Percentiles rank a stretch among this genome's conserved stretches.
phyloP scores from a whole-genome alignment of 2,329 filamentous ascomycete species.

The Amylocarpus encephaloides region DNA sequence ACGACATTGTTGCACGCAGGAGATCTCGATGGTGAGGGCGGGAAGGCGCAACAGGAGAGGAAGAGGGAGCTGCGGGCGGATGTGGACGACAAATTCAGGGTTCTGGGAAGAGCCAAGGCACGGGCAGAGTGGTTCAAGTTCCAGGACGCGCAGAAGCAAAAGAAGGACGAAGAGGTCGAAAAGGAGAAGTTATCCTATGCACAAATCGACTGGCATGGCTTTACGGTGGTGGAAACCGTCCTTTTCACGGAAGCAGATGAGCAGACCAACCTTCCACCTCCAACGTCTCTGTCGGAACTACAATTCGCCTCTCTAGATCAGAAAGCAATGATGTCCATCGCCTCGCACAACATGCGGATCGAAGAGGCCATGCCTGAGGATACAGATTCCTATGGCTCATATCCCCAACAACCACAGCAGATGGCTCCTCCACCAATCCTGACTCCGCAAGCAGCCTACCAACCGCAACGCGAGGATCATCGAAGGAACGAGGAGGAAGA shows the following conservation, averaged over 20 bases:
- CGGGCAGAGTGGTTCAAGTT: constrained; percentile 82
- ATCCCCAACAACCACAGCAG: constrained; percentile 33
- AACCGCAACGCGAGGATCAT: constrained; percentile 29
- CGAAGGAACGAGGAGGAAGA: constrained; percentile 43
- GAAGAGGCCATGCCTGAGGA: constrained; percentile 92
- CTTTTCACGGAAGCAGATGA: constrained; percentile 87
- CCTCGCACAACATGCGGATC: constrained; percentile 68
- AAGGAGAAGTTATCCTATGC: constrained; percentile 70
- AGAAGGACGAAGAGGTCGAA: constrained; percentile 82
- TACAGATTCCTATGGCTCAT: constrained; percentile 51
- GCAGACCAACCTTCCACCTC: constrained; percentile 75
- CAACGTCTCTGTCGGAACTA: constrained; percentile 82
- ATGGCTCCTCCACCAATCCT: constrained; percentile 38
- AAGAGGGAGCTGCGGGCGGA: constrained; percentile 69
- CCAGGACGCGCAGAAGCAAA: constrained; percentile 76
- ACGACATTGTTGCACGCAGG: constrained; percentile 66
- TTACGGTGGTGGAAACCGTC: constrained; percentile 91
- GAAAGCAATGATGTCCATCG: constrained; percentile 83
- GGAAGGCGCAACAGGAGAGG: constrained; percentile 65
- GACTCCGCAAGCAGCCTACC: constrained; percentile 28
- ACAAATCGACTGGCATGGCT: constrained; percentile 97
- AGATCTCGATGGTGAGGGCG: constrained; percentile 54
- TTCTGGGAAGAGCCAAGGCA: constrained; percentile 74
- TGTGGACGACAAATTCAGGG: constrained; percentile 69
- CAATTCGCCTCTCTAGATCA: constrained; percentile 94